Percentiles rank a stretch among this genome's conserved stretches.
Conservation (phyloP, 129 eudicot species). For the Gnaphalium uliginosum region DNA sequence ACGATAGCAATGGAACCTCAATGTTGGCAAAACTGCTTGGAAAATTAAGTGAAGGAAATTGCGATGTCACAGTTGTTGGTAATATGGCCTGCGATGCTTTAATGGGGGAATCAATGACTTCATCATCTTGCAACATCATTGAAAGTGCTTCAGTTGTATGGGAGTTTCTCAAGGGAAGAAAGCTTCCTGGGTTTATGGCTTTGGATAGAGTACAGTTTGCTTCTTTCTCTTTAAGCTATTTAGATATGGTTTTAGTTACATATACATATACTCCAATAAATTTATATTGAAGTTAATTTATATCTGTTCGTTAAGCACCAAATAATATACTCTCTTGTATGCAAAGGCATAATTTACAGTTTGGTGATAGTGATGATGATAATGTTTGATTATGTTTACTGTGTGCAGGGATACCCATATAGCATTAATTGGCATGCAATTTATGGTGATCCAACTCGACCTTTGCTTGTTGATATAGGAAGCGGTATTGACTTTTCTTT, state of each 20-base stretch:
- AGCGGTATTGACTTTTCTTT: constrained; percentile 57
- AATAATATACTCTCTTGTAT: neutral
- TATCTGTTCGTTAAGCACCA: neutral
- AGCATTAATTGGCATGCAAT: constrained; percentile 54
- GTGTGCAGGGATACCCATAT: constrained; percentile 85
- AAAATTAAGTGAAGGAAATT: constrained; percentile 45
- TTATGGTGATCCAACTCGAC: constrained; percentile 61
- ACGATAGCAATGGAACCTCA: constrained; percentile 48
- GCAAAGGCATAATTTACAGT: neutral
- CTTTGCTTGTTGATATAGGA: constrained; percentile 86
- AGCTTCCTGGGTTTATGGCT: constrained; percentile 89
- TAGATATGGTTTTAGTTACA: neutral
- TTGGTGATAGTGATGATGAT: constrained; percentile 23
- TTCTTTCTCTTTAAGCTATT: constrained; percentile 16
- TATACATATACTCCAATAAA: neutral
- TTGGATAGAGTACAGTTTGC: constrained; percentile 67
- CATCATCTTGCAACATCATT: constrained; percentile 41
- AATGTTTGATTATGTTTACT: constrained; percentile 17
- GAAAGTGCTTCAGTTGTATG: constrained; percentile 70
- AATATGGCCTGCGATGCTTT: constrained; percentile 51
- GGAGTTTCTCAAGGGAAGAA: constrained; percentile 87
- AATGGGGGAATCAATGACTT: constrained; percentile 26
- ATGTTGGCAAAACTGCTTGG: constrained; percentile 52
- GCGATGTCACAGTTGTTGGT: constrained; percentile 63
- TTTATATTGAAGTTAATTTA: neutral